These are phyloP conservation scores for Diutina scorzettiae DNA, from an alignment of 1,139 yeast genomes.

Conservation along the genomic window DNA sequence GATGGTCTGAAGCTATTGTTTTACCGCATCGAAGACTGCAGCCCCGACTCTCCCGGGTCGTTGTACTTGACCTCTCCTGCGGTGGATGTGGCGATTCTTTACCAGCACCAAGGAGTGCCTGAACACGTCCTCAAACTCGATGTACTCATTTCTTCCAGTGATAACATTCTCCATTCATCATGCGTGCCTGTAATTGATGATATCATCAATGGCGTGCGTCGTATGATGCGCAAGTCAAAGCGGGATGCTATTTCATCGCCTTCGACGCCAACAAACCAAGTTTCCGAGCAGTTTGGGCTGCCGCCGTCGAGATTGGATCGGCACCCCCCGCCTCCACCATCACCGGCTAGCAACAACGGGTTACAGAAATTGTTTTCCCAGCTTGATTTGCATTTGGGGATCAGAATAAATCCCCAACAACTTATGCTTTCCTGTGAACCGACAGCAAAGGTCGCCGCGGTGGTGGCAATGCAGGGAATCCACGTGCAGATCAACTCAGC, in stretches of 20 bases:
- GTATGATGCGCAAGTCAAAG: conserved; percentile 24
- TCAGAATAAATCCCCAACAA: conserved; percentile 61
- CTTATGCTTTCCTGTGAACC: conserved; percentile 84
- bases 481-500: not conserved
- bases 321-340: not conserved
- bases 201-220: conserved; percentile 29
- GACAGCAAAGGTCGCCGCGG: conserved; percentile 82
- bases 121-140: conserved; percentile 42
- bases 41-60: conserved; percentile 34
- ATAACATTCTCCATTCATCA: conserved; percentile 54
- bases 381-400: conserved; percentile 51
- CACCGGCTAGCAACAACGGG: too few relatives aligned
- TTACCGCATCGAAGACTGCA: conserved; percentile 31
- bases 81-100: conserved; percentile 38
- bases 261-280: too few relatives aligned
- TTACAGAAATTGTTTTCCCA: conserved; percentile 31
- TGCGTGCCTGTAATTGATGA: conserved; percentile 73
- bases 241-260: too few relatives aligned
- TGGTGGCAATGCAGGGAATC: conserved; percentile 33
- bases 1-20: conserved; percentile 62
- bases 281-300: not conserved
- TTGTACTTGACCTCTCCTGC: conserved; percentile 70
- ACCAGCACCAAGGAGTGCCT: conserved; percentile 18
- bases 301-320: not conserved
- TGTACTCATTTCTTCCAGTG: conserved; percentile 56